Evolutionary conservation across 2,329 filamentous ascomycete genomes (phyloP).

Genomic region (Penicillium sp.): DNA sequence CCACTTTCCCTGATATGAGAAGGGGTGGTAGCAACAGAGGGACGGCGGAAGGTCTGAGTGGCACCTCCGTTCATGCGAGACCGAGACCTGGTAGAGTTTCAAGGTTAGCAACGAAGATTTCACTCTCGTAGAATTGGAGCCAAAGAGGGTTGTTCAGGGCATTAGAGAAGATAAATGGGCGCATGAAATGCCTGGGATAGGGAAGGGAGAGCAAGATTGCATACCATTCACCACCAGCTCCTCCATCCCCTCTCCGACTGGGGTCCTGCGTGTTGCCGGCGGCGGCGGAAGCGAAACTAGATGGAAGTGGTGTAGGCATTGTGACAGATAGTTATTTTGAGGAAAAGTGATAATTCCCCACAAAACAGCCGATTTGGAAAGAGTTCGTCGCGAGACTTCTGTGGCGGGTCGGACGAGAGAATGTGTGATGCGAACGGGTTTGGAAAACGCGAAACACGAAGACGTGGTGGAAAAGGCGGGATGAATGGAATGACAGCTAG

Average conservation of each 20-base stretch:
- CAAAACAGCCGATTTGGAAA: conserved; percentile 26
- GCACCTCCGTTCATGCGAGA: conserved; percentile 66
- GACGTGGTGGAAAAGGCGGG: conserved; percentile 11
- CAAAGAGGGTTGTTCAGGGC: neutral
- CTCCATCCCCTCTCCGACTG: conserved; percentile 62
- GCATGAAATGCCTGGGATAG: neutral
- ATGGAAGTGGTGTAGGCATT: conserved; percentile 77
- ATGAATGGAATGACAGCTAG: conserved; percentile 18
- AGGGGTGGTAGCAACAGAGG: conserved; percentile 62
- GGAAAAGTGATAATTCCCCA: conserved; percentile 29
- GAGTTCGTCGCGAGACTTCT: conserved; percentile 29
- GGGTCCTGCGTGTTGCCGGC: conserved; percentile 71
- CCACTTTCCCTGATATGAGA: conserved; percentile 51
- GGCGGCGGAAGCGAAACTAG: conserved; percentile 82
- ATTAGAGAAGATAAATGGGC: neutral
- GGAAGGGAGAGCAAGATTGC: conserved; percentile 33
- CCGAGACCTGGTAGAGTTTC: conserved; percentile 56
- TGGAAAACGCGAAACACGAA: conserved; percentile 29
- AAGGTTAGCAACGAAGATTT: conserved; percentile 1
- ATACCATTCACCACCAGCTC: conserved; percentile 74
- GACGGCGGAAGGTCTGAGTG: conserved; percentile 69
- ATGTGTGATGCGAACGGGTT: conserved; percentile 30
- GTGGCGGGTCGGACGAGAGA: conserved; percentile 25
- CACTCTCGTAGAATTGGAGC: conserved; percentile 11
- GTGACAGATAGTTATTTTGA: conserved; percentile 30